Percentiles rank a stretch among this genome's conserved stretches.
phyloP scores from a whole-genome alignment of 306 rosid species.

The Vicia sativa region DNA sequence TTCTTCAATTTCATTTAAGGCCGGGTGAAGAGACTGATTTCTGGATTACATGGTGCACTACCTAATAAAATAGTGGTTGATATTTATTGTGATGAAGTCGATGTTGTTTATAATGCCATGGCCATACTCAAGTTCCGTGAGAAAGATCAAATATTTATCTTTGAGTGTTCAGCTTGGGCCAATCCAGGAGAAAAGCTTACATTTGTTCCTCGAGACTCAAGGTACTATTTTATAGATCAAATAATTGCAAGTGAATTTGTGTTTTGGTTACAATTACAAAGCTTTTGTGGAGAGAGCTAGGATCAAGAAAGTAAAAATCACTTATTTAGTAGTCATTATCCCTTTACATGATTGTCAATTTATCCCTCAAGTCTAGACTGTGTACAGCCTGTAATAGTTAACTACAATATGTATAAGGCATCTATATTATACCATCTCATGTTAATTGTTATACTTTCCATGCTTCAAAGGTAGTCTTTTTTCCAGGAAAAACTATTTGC shows the following conservation, averaged over 20 bases:
- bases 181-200: conserved; percentile 73
- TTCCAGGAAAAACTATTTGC: conserved; percentile 13
- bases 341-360: conserved; percentile 24
- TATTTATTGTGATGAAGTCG: conserved; percentile 54
- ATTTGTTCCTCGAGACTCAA: conserved; percentile 79
- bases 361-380: background rate
- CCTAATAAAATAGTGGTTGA: conserved; percentile 72
- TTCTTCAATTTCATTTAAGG: conserved; percentile 81
- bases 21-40: conserved; percentile 76
- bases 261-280: conserved; percentile 19
- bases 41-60: conserved; percentile 56
- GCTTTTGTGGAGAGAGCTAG: conserved; percentile 20
- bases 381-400: conserved; percentile 21
- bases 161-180: conserved; percentile 79
- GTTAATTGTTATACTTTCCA: conserved; percentile 52
- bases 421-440: conserved; percentile 6
- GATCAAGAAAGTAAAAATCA: conserved; percentile 25
- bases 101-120: conserved; percentile 46
- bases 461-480: conserved; percentile 75
- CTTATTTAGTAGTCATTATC: background rate
- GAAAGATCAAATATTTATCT: conserved; percentile 56
- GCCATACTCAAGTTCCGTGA: conserved; percentile 55
- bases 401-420: conserved; percentile 11
- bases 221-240: conserved; percentile 51
- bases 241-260: conserved; percentile 24